Percentiles rank a stretch among this genome's conserved stretches.
phyloP scores from a whole-genome alignment of 441 rosid species.

The Adansonia grandidieri region DNA sequence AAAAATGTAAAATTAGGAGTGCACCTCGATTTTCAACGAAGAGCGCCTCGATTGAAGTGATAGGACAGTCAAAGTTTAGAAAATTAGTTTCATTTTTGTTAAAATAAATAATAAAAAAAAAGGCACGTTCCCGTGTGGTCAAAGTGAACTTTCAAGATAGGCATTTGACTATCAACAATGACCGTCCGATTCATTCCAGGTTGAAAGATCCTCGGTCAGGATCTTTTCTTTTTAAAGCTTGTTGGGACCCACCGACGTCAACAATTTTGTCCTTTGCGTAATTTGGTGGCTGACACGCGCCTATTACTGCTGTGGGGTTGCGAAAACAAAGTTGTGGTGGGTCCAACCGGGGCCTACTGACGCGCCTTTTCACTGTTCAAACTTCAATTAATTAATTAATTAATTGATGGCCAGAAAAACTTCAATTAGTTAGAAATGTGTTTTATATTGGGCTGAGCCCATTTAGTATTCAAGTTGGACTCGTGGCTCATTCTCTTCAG shows the following conservation, averaged over 20 bases:
- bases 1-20: constrained; percentile 29
- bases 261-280: constrained; percentile 17
- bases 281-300: not conserved
- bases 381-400: too few species aligned
- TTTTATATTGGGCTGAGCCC: not conserved
- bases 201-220: constrained; percentile 33
- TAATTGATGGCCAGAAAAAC: too few species aligned
- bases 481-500: too few species aligned
- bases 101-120: not conserved
- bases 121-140: constrained; percentile 41
- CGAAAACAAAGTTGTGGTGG: not conserved
- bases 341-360: not conserved
- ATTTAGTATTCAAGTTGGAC: not conserved
- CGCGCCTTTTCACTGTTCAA: not conserved
- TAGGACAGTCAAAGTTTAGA: constrained; percentile 62
- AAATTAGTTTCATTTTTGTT: constrained; percentile 18
- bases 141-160: constrained; percentile 38
- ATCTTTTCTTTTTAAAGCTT: not conserved
- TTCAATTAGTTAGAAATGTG: too few species aligned
- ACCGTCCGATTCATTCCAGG: constrained; percentile 31
- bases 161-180: constrained; percentile 27
- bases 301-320: not conserved
- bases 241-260: constrained; percentile 36
- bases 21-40: constrained; percentile 49
- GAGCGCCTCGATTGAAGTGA: constrained; percentile 58